Conservation (phyloP, 768 basidiomycete genomes). For the Boletus huronensis region DNA sequence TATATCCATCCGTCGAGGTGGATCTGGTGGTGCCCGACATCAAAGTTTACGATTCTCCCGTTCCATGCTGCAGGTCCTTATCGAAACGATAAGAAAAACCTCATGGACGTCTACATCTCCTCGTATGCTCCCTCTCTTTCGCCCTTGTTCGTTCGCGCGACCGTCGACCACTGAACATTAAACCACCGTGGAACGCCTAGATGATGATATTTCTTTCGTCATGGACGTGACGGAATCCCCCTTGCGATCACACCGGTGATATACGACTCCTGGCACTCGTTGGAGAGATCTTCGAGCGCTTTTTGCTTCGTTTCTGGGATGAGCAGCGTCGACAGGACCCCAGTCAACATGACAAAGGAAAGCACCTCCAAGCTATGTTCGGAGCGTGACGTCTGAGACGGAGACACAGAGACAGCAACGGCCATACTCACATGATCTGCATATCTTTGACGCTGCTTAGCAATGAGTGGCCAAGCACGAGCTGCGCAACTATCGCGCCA, state of each 20-base stretch:
- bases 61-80: too few relatives aligned
- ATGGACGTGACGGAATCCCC: constrained; percentile 11
- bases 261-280: constrained; percentile 65
- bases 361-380: constrained; percentile 62
- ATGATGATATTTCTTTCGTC: background rate
- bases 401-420: background rate
- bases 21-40: too few relatives aligned
- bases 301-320: constrained; percentile 75
- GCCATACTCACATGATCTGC: constrained; percentile 57
- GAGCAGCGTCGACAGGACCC: constrained; percentile 75
- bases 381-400: background rate
- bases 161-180: too few relatives aligned
- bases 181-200: background rate
- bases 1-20: background rate
- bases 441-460: constrained; percentile 53
- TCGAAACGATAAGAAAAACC: too few relatives aligned
- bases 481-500: constrained; percentile 76
- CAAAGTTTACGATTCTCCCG: too few relatives aligned
- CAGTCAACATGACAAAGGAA: constrained; percentile 82
- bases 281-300: constrained; percentile 68
- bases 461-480: constrained; percentile 64
- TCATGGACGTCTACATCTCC: too few relatives aligned
- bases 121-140: too few relatives aligned
- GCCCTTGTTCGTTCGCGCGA: too few relatives aligned
- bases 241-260: constrained; percentile 28